A percentile compares a stretch with the other conserved stretches of the same genome.
Conservation (phyloP, 148 eudicot genomes). For the Diospyros kaki region DNA sequence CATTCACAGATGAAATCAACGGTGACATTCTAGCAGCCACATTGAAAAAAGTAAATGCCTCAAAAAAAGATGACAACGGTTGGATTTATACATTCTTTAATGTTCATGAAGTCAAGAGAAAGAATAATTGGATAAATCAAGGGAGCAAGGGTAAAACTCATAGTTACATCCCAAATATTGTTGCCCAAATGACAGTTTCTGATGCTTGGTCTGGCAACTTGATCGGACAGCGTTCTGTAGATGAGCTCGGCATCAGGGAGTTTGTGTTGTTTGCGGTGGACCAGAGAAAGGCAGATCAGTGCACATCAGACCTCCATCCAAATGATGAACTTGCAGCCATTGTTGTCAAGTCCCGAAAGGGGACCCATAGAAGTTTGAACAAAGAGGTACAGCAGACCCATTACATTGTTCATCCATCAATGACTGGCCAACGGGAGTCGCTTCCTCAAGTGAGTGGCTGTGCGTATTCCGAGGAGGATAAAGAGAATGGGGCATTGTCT, state of each 20-base stretch:
- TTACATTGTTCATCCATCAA: no score
- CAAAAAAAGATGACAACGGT: conserved; percentile 32
- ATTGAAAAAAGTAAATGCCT: conserved; percentile 38
- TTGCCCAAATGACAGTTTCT: conserved; percentile 78
- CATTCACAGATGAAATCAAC: conserved; percentile 59
- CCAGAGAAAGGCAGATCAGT: conserved; percentile 35
- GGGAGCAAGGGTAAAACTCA: conserved; percentile 41
- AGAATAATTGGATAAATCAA: conserved; percentile 60
- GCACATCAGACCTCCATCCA: conserved; percentile 40
- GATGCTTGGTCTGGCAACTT: conserved; percentile 22
- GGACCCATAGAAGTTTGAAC: conserved; percentile 3
- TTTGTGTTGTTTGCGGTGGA: conserved; percentile 56
- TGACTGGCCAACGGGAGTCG: no score
- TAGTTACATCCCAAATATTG: conserved; percentile 50
- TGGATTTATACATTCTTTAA: conserved; percentile 76
- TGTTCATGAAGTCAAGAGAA: conserved; percentile 68
- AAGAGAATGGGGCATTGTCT: not conserved
- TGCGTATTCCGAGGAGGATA: not conserved
- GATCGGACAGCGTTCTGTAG: conserved; percentile 17
- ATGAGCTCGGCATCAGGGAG: conserved; percentile 41
- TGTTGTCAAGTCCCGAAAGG: conserved; percentile 47
- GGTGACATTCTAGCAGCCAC: conserved; percentile 74
- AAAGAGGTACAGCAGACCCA: conserved; percentile 12
- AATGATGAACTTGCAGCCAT: conserved; percentile 82
- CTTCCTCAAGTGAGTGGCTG: not conserved